Conservation (phyloP, 306 rosid genomes). For the Quercus ilex region DNA sequence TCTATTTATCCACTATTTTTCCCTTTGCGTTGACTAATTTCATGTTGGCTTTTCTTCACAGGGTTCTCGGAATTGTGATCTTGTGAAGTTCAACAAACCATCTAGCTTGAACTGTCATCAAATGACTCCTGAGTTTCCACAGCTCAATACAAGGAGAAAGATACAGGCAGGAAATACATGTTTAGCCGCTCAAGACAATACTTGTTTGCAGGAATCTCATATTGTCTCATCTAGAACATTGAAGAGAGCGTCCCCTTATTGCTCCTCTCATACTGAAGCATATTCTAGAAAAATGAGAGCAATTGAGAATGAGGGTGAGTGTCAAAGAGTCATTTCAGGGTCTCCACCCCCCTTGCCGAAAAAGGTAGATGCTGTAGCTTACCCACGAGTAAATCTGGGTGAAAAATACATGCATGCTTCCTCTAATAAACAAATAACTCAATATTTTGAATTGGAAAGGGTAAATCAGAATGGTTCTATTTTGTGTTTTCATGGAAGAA, state of each 20-base stretch:
- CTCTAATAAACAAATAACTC: conserved; percentile 38
- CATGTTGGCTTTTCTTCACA: conserved; percentile 20
- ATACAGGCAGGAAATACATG: conserved; percentile 14
- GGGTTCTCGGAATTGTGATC: conserved; percentile 30
- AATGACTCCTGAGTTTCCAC: conserved; percentile 27
- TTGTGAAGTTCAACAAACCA: conserved; percentile 21
- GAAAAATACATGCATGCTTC: conserved; percentile 55
- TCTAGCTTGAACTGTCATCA: conserved; percentile 23
- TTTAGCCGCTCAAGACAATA: conserved; percentile 29
- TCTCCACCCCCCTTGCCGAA: conserved; percentile 30
- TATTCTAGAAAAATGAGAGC: conserved; percentile 53
- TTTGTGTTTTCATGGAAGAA: conserved; percentile 43
- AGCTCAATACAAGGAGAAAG: conserved; percentile 14
- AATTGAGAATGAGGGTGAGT: conserved; percentile 34
- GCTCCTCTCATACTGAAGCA: conserved; percentile 31
- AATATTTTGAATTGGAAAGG: conserved; percentile 39
- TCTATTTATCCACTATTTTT: conserved; percentile 13
- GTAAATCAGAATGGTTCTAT: conserved; percentile 27
- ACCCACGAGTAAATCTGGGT: conserved; percentile 59
- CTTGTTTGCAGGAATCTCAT: conserved; percentile 39
- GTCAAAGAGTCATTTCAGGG: conserved; percentile 21
- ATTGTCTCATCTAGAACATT: conserved; percentile 35
- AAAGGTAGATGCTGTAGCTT: conserved; percentile 78
- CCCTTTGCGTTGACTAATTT: conserved; percentile 12
- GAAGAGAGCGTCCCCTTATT: conserved; percentile 53